Percentiles rank a stretch among this genome's conserved stretches.
Evolutionary conservation across 257 asterid genomes (phyloP).

Genomic region (Solanum clarkiae): DNA sequence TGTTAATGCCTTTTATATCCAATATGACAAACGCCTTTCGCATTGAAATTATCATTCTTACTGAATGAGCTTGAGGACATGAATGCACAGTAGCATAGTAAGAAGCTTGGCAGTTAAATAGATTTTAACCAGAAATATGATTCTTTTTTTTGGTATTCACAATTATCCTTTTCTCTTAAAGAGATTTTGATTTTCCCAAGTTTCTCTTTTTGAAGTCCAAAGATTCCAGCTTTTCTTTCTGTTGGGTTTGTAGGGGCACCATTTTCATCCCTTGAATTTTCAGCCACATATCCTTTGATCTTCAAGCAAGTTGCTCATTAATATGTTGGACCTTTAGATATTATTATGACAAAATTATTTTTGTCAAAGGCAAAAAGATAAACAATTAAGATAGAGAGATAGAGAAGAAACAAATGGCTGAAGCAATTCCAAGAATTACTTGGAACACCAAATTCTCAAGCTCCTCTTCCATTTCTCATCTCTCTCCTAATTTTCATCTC

Average conservation of each 20-base stretch:
- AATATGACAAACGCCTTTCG: not conserved
- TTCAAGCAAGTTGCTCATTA: not conserved
- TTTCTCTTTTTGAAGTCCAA: not conserved
- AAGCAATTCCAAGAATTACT: constrained; percentile 25
- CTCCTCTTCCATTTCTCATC: constrained; percentile 26
- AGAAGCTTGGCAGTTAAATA: not conserved
- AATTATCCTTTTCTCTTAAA: not conserved
- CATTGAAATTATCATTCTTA: not conserved
- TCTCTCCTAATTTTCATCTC: constrained; percentile 10
- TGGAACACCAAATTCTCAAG: constrained; percentile 27
- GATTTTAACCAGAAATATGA: not conserved
- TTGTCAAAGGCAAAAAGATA: constrained; percentile 29
- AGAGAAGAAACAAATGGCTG: constrained; percentile 25
- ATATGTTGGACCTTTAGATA: not conserved
- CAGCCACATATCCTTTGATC: not conserved
- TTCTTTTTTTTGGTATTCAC: too few species aligned
- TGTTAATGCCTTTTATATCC: not conserved
- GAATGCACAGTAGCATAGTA: not conserved
- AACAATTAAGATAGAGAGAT: constrained; percentile 1
- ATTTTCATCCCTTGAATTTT: not conserved
- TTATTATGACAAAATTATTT: constrained; percentile 9
- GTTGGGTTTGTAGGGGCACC: not conserved
- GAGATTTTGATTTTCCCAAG: not conserved
- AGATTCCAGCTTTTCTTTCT: not conserved
- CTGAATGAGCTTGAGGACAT: not conserved